A percentile compares a stretch with the other conserved stretches of the same genome.
These are phyloP conservation scores for Pseudoneurospora amorphoporcata DNA, from an alignment of 495 filamentous ascomycete species.

Conservation along the genomic window DNA sequence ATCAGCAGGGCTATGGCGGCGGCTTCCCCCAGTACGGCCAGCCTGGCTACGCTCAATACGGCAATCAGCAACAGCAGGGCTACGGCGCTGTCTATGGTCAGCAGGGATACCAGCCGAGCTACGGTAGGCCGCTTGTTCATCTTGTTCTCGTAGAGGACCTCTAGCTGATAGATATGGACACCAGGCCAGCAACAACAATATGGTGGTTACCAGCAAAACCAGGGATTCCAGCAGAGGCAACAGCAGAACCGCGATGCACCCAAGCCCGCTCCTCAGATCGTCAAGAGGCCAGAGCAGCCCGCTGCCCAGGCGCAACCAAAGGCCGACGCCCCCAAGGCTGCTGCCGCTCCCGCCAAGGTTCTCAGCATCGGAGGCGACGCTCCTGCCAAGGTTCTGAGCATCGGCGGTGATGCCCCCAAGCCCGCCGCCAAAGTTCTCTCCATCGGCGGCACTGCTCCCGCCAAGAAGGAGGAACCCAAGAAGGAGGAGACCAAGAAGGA, in stretches of 20 bases:
- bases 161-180: conserved; percentile 18
- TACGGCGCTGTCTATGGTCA: conserved; percentile 39
- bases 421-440: conserved; percentile 60
- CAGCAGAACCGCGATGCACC: conserved; percentile 41
- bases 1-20: conserved; percentile 28
- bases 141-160: conserved; percentile 1
- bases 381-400: conserved; percentile 36
- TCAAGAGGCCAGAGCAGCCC: conserved; percentile 47
- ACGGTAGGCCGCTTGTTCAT: conserved; percentile 30
- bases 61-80: conserved; percentile 29
- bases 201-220: conserved; percentile 36
- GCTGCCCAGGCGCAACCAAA: conserved; percentile 24
- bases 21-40: conserved; percentile 47
- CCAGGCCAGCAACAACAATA: conserved; percentile 28
- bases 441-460: conserved; percentile 42
- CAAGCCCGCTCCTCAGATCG: conserved; percentile 53
- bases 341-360: conserved; percentile 37
- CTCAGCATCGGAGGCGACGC: conserved; percentile 44
- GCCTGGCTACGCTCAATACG: conserved; percentile 47
- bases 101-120: conserved; percentile 48
- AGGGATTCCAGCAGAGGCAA: conserved; percentile 46
- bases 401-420: conserved; percentile 32
- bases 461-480: conserved; percentile 22
- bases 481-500: conserved; percentile 36
- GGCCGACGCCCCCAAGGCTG: conserved; percentile 35